Evolutionary conservation across 2,329 filamentous ascomycete species (phyloP).

Genomic region (Periconia sp.): DNA sequence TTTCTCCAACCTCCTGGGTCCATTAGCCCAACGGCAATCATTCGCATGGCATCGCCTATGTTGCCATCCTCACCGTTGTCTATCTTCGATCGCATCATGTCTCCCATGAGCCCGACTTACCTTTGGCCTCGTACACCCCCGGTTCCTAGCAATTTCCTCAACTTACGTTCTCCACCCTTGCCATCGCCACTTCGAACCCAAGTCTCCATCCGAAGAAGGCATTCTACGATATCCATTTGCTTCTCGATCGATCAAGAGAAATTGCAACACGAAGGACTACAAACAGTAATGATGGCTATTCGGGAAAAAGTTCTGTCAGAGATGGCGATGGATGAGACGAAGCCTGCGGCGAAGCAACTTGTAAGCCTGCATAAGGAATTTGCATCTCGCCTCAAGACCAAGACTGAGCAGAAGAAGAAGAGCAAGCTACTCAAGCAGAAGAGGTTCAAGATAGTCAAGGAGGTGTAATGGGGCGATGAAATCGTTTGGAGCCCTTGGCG

Average conservation of each 20-base stretch:
- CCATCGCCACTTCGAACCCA: neutral
- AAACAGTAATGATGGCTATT: neutral
- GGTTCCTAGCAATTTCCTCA: neutral
- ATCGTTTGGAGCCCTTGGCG: neutral
- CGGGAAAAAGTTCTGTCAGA: conserved; percentile 3
- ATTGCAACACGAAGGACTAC: neutral
- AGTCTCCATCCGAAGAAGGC: neutral
- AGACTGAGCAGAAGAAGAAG: neutral
- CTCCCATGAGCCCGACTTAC: conserved; percentile 14
- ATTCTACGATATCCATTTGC: conserved; percentile 1
- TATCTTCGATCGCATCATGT: conserved; percentile 19
- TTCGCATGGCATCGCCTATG: conserved; percentile 15
- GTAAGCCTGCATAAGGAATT: neutral
- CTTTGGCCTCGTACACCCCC: conserved; percentile 19
- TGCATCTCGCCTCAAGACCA: neutral
- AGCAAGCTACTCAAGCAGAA: neutral
- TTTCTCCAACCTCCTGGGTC: conserved; percentile 19
- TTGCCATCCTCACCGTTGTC: conserved; percentile 25
- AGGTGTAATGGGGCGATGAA: neutral
- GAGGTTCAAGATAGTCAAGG: conserved; percentile 2
- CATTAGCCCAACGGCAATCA: neutral
- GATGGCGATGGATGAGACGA: neutral
- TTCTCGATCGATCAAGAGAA: neutral
- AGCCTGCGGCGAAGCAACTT: neutral
- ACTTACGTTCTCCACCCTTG: conserved; percentile 6